Base-by-base conservation (phyloP, 768 basidiomycete genomes). In the Hirschioporus abietinus region DNA sequence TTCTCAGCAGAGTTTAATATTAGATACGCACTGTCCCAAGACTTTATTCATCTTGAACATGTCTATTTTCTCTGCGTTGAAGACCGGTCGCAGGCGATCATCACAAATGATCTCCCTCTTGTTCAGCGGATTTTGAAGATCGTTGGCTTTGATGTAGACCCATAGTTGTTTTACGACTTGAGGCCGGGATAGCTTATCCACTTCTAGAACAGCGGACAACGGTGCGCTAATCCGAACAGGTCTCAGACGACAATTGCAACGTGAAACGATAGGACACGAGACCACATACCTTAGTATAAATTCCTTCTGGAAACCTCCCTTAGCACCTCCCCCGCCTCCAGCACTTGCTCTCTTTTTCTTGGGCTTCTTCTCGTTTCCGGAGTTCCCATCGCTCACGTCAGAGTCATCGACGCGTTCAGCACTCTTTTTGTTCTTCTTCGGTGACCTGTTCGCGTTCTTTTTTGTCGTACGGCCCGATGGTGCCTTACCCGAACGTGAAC, bases 21-120 rank as follows among this genome's bases (percentile, higher is more conserved):
- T 24, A 63, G 3, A 35, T 35, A 79, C 85, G 67, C 65, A 94
- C 90, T 88, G 81, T 74, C 91, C 90, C 66, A 96, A 79, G 27
- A 90, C 83, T 77, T 96, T 94, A 83, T 96, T 96, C 95, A 96
- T 96, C 70, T 82, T 87, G 79, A 96, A 96, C 93, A 96, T 96
- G 77, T 93, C 88, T 66, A 97, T 86, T 68, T 73, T 71, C 69
- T 93, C 91, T 15, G 85, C 83, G 66, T 84, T 84, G 75, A 98
- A 96, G 24, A 96, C 85, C 7, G 88, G 86, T 72, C 83, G 84
- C 70, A 97, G 74, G 20, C 76, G 80, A 20, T 82, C 79, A 75
- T 98, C 95, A 72, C 95, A 96, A 1, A 94, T 70, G 68, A 98
- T 97, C 75, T 92, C 93, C 65, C 87, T 86, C 77, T 83, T 90